Base-by-base conservation (phyloP, 2,329 filamentous ascomycete species). In the Raffaelea ambrosiae region DNA sequence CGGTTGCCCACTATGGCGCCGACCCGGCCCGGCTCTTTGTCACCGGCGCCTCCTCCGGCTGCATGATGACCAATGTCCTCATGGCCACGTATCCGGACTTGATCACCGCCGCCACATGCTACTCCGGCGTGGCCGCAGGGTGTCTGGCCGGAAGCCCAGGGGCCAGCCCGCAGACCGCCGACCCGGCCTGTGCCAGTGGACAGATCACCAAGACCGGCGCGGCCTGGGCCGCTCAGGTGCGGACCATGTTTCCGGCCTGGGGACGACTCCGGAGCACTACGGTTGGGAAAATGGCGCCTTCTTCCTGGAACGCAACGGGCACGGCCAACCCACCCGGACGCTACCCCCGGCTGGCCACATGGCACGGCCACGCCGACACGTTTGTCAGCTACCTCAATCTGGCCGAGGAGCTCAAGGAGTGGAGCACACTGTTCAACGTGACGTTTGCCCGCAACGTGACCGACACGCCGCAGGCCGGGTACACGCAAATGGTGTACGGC, bases 291-390 rank as follows among this genome's bases (percentile, higher is more conserved):
- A n/a, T n/a, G n/a, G n/a, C n/a, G n/a, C n/a, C n/a, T n/a, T n/a
- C n/a, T n/a, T n/a, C n/a, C n/a, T n/a, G n/a, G n/a, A n/a, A n/a
- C n/a, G n/a, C n/a, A n/a, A n/a, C n/a, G n/a, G n/a, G n/a, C n/a
- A n/a, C n/a, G 46, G n/a, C n/a, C n/a, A n/a, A n/a, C n/a, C n/a
- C n/a, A n/a, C n/a, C n/a, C n/a, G n/a, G n/a, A n/a, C n/a, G n/a
- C n/a, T n/a, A n/a, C 2, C 77, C 77, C 0, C 70, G 67, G 49
- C 76, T 82, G 70, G 74, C 79, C 58, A 70, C 80, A 51, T 81
- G 74, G 65, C 77, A 81, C 54, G 77, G 77, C 26, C 70, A 68
- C 21, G 61, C 57, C 4, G 78, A 81, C 54, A 59, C 62, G 3
- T 73, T 69, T 0, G 61, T 81, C 5, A 64, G 66, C 22, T 71